Evolutionary conservation across 192 early-diverging fungal species (phyloP), one percentile per base, ranked within the genome.

Genomic region (Rhizoclosmatium sp.): DNA sequence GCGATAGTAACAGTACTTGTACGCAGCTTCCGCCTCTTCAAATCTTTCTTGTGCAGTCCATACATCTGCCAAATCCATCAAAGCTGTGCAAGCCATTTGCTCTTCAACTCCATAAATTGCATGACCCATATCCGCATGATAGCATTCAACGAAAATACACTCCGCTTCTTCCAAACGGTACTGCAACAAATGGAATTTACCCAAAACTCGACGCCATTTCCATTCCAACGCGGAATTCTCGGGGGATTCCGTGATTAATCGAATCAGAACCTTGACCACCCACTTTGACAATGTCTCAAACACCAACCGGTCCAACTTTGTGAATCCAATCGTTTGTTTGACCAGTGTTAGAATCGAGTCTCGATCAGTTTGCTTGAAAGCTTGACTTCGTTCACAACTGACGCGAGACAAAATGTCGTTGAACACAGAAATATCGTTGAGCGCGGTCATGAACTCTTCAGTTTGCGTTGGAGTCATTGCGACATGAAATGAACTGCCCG

Each of bases 91-190:
- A 2, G 78, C 81, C 16, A 81, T 56, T 14, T 78, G 78, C 42
- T 79, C 79, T 41, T 79, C 78, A 23, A 39, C 21, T 14, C 78
- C 78, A 19, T n/a, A 66, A 65, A 79, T 23, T 64, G 19, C 59
- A 14, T 47, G 3, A 16, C 46, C 9, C 2, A 14, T 31, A 31
- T 81, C 78, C 40, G n/a, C 40, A 19, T 47, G 12, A 47, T 21
- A 69, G 31, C 31, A 31, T 31, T 31, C 31, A 31, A 31, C 31
- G 31, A 31, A 31, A 31, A 31, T 31, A 31, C 31, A 31, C 31
- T 31, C 31, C 31, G 31, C 31, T 31, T 31, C 31, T 31, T 31
- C 31, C 31, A 31, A 31, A 31, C 31, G 31, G 31, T 31, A 31
- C 31, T 31, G 31, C 31, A 31, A 31, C 31, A 31, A 31, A 31